phyloP scores from a whole-genome alignment of 805 yeast genomes.

The Metschnikowia aberdeeniae region DNA sequence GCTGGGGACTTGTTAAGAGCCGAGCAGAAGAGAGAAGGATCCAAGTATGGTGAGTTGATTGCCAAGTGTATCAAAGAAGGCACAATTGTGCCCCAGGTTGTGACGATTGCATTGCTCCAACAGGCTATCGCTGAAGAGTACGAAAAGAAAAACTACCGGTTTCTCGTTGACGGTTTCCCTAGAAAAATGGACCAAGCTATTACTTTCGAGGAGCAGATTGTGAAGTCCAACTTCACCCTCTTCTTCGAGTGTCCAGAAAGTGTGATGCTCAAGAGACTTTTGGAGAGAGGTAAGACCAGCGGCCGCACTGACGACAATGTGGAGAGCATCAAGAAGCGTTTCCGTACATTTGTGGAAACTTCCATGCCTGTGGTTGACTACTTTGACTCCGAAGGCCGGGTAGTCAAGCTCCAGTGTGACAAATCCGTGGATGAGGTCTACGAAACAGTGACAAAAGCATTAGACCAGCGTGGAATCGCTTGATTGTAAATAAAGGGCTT shows the following conservation, averaged over 20 bases:
- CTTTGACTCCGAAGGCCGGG: conserved; percentile 68
- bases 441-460: conserved; percentile 59
- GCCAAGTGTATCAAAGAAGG: conserved; percentile 85
- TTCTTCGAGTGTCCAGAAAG: conserved; percentile 79
- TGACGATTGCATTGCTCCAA: conserved; percentile 78
- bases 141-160: conserved; percentile 51
- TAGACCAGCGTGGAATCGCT: conserved; percentile 40
- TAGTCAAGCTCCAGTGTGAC: conserved; percentile 75
- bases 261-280: conserved; percentile 78
- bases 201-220: conserved; percentile 79
- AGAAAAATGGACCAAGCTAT: conserved; percentile 97
- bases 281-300: conserved; percentile 90
- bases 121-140: conserved; percentile 65
- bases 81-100: conserved; percentile 86
- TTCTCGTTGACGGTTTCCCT: conserved; percentile 94
- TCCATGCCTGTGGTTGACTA: conserved; percentile 92
- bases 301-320: conserved; percentile 93
- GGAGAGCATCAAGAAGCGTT: conserved; percentile 87
- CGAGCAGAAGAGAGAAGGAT: conserved; percentile 79
- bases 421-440: conserved; percentile 78
- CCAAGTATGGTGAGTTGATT: conserved; percentile 81
- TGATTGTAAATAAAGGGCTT: conserved; percentile 3
- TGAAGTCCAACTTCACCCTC: conserved; percentile 63
- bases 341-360: conserved; percentile 79
- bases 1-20: conserved; percentile 97